Conservation (phyloP, 2,329 filamentous ascomycete species). For the Ceratocystis harringtonii region DNA sequence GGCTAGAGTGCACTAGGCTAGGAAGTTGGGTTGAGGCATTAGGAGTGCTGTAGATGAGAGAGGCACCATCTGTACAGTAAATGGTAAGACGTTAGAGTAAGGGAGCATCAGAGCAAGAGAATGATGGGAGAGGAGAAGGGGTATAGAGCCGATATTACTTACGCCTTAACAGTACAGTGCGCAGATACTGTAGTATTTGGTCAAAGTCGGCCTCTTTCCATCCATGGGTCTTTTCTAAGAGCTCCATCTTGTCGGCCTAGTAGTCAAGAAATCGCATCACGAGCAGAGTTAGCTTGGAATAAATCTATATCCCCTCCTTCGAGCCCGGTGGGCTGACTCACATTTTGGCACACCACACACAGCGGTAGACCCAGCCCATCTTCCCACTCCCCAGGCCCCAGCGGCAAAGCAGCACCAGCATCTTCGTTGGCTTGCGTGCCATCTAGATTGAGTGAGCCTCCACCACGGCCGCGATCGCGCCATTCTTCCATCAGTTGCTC, state of each 20-base stretch:
- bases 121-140: not conserved
- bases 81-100: not conserved
- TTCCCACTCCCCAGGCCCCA: conserved; percentile 86
- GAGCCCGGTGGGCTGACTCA: conserved; percentile 29
- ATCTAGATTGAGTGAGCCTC: conserved; percentile 47
- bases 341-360: conserved; percentile 92
- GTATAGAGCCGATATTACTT: conserved; percentile 27
- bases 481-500: conserved; percentile 72
- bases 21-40: conserved; percentile 63
- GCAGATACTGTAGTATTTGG: conserved; percentile 80
- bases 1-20: conserved; percentile 65
- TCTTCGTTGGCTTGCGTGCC: conserved; percentile 47
- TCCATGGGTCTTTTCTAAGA: conserved; percentile 70
- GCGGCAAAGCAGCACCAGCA: conserved; percentile 54
- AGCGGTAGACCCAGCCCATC: conserved; percentile 74
- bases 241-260: conserved; percentile 77
- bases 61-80: conserved; percentile 52
- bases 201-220: conserved; percentile 98
- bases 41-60: conserved; percentile 70
- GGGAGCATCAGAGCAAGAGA: conserved; percentile 17
- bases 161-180: conserved; percentile 80
- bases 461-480: conserved; percentile 58
- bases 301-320: not conserved
- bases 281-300: not conserved
- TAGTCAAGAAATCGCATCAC: not conserved